Percentiles rank a stretch among this genome's conserved stretches.
phyloP scores from a whole-genome alignment of 2,329 filamentous ascomycete genomes.

The Colletotrichum kahawae region DNA sequence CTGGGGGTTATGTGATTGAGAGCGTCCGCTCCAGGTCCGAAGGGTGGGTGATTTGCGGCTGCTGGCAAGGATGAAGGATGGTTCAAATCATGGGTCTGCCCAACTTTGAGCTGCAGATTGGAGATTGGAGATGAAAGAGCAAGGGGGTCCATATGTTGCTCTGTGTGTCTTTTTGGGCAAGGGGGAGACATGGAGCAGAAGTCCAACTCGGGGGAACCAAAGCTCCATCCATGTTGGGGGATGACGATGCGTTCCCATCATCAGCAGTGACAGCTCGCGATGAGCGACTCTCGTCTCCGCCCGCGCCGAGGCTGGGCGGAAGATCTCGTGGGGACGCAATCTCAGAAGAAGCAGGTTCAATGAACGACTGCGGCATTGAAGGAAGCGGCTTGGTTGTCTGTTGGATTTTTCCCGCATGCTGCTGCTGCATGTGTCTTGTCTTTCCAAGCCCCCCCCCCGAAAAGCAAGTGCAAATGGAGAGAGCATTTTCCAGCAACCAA shows the following conservation, averaged over 20 bases:
- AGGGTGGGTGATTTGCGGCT: not conserved
- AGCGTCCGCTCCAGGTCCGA: not conserved
- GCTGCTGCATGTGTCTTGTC: not conserved
- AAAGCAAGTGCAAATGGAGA: not conserved
- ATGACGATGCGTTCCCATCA: not conserved
- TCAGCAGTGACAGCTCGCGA: not conserved
- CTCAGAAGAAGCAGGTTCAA: not conserved
- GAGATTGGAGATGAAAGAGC: not conserved
- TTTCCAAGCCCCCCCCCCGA: not conserved
- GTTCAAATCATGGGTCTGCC: not conserved
- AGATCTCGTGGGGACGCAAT: conserved; percentile 8
- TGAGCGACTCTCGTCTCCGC: not conserved
- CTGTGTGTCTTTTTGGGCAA: not conserved
- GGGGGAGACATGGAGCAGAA: not conserved
- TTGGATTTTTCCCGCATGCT: not conserved
- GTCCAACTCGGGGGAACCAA: not conserved
- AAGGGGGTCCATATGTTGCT: not conserved
- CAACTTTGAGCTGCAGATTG: not conserved
- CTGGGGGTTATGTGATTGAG: not conserved
- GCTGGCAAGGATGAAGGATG: not conserved
- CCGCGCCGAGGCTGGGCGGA: not conserved
- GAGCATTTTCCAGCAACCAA: not conserved
- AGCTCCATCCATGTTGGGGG: conserved; percentile 2
- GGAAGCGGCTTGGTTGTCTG: not conserved
- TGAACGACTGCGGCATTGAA: not conserved